Conservation (phyloP, 1,139 yeast species). For the Protomyces arabidopsidicola region DNA sequence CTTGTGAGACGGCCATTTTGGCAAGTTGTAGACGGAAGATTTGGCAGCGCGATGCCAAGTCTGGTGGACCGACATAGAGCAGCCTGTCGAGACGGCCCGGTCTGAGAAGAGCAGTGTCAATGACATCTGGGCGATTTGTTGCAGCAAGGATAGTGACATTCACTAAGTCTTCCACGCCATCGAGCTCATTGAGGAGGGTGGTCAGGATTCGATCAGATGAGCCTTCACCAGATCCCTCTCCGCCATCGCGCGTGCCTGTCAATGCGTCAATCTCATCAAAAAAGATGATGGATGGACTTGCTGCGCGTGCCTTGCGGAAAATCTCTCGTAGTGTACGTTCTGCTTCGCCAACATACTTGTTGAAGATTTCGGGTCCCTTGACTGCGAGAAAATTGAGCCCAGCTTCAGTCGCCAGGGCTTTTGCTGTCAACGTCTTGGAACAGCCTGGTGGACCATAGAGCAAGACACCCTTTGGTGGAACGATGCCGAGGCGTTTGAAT, state of each 20-base stretch:
- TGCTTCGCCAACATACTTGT: slow-evolving; percentile 98
- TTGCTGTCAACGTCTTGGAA: slow-evolving; percentile 93
- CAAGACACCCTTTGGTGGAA: slow-evolving; percentile 89
- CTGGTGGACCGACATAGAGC: slow-evolving; percentile 94
- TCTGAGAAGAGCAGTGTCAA: slow-evolving; percentile 95
- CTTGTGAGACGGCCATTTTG: slow-evolving; percentile 48
- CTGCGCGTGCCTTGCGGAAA: slow-evolving; percentile 97
- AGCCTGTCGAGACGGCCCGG: slow-evolving; percentile 98
- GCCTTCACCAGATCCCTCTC: slow-evolving; percentile 90
- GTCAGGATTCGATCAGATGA: slow-evolving; percentile 93
- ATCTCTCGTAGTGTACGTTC: slow-evolving; percentile 98
- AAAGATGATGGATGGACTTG: slow-evolving; percentile 92
- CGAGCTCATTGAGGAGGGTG: slow-evolving; percentile 93
- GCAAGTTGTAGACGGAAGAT: slow-evolving; percentile 88
- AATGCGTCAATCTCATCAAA: slow-evolving; percentile 98
- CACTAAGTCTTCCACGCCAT: slow-evolving; percentile 97
- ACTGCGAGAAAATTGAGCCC: slow-evolving; percentile 97
- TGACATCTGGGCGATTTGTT: slow-evolving; percentile 93
- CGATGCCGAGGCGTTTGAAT: slow-evolving; percentile 69
- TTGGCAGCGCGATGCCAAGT: slow-evolving; percentile 93
- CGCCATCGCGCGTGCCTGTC: slow-evolving; percentile 99
- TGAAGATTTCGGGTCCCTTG: slow-evolving; percentile 95
- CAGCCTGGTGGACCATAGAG: slow-evolving; percentile 98
- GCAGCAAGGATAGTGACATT: slow-evolving; percentile 99
- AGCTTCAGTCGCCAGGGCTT: slow-evolving; percentile 97